phyloP scores from a whole-genome alignment of 1,284 basidiomycete species.

The Cutaneotrichosporon sp. region DNA sequence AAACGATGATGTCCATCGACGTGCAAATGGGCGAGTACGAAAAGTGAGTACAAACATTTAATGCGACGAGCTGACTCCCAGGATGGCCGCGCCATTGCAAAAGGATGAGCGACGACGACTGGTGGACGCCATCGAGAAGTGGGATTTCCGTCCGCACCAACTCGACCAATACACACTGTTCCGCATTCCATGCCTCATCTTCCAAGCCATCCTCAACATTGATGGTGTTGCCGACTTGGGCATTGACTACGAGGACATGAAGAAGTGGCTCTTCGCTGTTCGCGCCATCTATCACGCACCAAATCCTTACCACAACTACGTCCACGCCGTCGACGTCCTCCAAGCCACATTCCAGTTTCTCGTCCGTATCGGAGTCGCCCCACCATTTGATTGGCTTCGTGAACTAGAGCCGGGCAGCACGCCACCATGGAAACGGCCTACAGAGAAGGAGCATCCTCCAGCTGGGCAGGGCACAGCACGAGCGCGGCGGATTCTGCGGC shows the following conservation, averaged over 20 bases:
- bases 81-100: conserved; percentile 39
- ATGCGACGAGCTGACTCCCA: conserved; percentile 28
- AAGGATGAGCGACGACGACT: conserved; percentile 47
- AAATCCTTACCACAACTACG: conserved; percentile 94
- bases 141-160: conserved; percentile 82
- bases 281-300: conserved; percentile 77
- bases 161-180: conserved; percentile 72
- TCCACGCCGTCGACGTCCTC: conserved; percentile 88
- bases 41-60: conserved; percentile 26
- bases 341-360: conserved; percentile 86
- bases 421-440: conserved; percentile 30
- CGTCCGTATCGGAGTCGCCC: conserved; percentile 67
- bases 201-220: conserved; percentile 52
- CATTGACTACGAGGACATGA: conserved; percentile 59
- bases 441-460: conserved; percentile 21
- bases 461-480: conserved; percentile 30
- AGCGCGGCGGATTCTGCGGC: conserved; percentile 53
- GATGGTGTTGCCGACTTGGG: conserved; percentile 68
- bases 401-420: conserved; percentile 23
- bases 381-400: conserved; percentile 55
- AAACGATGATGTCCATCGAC: conserved; percentile 68
- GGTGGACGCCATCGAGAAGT: conserved; percentile 64
- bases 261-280: conserved; percentile 70
- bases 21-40: conserved; percentile 47
- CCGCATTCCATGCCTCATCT: conserved; percentile 73